Conservation (phyloP, 257 asterid species). For the Scutellaria minor region DNA sequence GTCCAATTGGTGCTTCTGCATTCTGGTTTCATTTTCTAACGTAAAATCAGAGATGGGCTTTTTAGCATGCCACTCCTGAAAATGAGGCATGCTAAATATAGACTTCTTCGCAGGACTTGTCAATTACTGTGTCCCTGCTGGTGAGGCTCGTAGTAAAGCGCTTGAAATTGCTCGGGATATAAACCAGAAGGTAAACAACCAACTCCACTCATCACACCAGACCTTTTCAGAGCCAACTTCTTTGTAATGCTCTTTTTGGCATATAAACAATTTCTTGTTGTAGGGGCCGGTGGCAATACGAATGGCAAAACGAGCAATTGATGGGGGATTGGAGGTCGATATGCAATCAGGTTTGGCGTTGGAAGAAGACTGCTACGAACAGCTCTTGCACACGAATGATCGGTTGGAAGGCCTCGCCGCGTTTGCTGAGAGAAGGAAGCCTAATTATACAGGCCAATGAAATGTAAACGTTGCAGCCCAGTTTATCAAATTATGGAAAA, state of each 20-base stretch:
- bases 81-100: constrained; percentile 25
- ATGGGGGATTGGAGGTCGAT: constrained; percentile 67
- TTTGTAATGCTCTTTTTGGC: neutral
- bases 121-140: constrained; percentile 82
- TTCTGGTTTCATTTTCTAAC: constrained; percentile 26
- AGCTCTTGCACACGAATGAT: constrained; percentile 72
- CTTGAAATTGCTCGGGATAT: constrained; percentile 80
- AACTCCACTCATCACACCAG: neutral
- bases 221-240: neutral
- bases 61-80: constrained; percentile 14
- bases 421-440: constrained; percentile 85
- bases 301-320: constrained; percentile 89
- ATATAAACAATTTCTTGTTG: constrained; percentile 13
- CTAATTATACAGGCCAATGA: constrained; percentile 74
- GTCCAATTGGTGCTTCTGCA: constrained; percentile 8
- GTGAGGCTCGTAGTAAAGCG: constrained; percentile 80
- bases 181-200: constrained; percentile 67
- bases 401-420: constrained; percentile 94
- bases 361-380: constrained; percentile 84
- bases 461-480: constrained; percentile 9
- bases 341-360: constrained; percentile 59
- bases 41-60: constrained; percentile 22
- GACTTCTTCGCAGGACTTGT: constrained; percentile 69
- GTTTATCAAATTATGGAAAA: neutral
- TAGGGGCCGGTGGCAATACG: constrained; percentile 94